Base-by-base conservation (phyloP, 1,284 basidiomycete species). In the Austropuccinia psidii region DNA sequence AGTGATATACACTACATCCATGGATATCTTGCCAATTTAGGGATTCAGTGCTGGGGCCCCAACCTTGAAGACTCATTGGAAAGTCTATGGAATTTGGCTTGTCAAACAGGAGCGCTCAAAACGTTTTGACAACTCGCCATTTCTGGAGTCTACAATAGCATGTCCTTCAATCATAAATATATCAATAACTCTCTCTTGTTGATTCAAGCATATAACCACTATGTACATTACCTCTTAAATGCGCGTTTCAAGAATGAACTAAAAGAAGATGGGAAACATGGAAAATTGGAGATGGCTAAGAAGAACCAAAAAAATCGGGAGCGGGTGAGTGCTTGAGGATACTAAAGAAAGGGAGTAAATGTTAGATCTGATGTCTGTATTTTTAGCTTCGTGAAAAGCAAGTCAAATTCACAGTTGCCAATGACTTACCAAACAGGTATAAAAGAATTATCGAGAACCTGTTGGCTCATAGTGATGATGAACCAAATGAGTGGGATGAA, bases 41-140 rank as follows among this genome's bases (percentile, higher is more conserved):
- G 65, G 2, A 68, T 68, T 24, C 19, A 37, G 41, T 55, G 49
- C 65, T 68, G 65, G 50, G 49, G 65, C 17, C 65, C 65, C 6
- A 57, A 68, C 24, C 65, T 68, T 39, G 50, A 54, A 7, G 52
- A 68, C 52, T 47, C 39, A 2, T 21, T 29, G 13, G 39, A 69
- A 60, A 57, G 52, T 43, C 15, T 58, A 27, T 69, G 5, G 39
- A 58, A 58, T 45, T 35, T 39, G 15, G 41, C 41, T 31, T 55
- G 31, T 35, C 54, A n/a, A n/a, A n/a, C n/a, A n/a, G n/a, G n/a
- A n/a, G n/a, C n/a, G n/a, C n/a, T n/a, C 9, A 9, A 9, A 8
- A 52, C 50, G 8, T 52, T 52, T 52, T 9, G 50, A 8, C 11
- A 13, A 24, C 21, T 52, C 27, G 21, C 21, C 8, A 9, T 24